Base-by-base conservation (phyloP, 2,329 filamentous ascomycete genomes). In the Fusarium sp. region DNA sequence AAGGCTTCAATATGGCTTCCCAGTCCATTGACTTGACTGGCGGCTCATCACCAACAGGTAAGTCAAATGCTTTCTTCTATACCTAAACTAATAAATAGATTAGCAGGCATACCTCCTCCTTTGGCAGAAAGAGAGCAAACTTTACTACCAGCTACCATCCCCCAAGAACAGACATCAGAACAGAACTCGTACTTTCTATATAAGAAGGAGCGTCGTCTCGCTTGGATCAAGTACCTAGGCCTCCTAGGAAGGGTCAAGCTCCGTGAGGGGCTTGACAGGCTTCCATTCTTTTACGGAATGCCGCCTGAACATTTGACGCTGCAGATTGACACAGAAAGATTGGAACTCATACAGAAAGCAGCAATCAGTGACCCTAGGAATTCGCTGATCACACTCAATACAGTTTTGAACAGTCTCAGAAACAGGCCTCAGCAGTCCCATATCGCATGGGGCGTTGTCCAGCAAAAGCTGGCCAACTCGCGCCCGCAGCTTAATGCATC, bases 161-260 rank as follows among this genome's bases (percentile, higher is more conserved):
- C 35, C 5, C 31, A 15, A 20, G n/a, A 24, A 5, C 28, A 44
- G 18, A 9, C 1, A 6, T 24, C 24, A 15, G 51, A 52, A 1
- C 39, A 49, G 28, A 26, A 51, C 5, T 2, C 31, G 1, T 65
- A 28, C 12, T 52, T 65, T 12, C 7, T 36, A 1, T 65, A 65
- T 26, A 24, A 51, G 15, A 65, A 65, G 10, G 60, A 67, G 15
- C 65, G 64, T 14, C 51, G 64, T 4, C 15, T 67, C 2, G 38
- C 60, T 0, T 67, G 60, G 51, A 52, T 67, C 15, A 65, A 57
- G 42, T 67, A 65, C 9, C 42, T 67, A 2, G 64, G 64, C 3
- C 59, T 66, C 20, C 15, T 57, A 4, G 51, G n/a, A 26, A 48
- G 47, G 47, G 38, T 66, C 24, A 64, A 22, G 17, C 44, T 66